phyloP scores from a whole-genome alignment of 1,139 yeast species.

The Nakaseomyces delphensis region DNA sequence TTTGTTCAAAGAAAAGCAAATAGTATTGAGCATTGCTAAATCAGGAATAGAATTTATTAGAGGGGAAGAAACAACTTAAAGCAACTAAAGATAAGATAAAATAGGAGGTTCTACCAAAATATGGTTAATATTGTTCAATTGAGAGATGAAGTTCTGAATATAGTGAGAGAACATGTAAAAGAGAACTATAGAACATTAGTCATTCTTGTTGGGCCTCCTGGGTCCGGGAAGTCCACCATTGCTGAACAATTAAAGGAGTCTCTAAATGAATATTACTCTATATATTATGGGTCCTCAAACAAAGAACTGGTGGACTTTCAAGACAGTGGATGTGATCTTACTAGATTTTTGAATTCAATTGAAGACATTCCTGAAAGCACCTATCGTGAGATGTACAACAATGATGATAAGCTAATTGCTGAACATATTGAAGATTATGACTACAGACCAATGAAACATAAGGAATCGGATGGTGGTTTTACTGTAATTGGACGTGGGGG shows the following conservation, averaged over 20 bases:
- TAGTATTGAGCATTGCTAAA: too few species aligned
- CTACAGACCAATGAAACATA: slow-evolving; percentile 25
- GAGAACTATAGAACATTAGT: slow-evolving; percentile 43
- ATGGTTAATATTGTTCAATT: slow-evolving; percentile 15
- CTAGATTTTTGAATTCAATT: slow-evolving; percentile 14
- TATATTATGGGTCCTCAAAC: slow-evolving; percentile 8
- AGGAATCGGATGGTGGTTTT: background rate
- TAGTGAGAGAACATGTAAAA: slow-evolving; percentile 12
- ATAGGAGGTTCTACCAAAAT: background rate
- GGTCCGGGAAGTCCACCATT: slow-evolving; percentile 72
- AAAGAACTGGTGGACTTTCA: background rate
- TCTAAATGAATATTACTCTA: slow-evolving; percentile 31
- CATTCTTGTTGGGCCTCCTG: slow-evolving; percentile 68
- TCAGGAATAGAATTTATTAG: too few species aligned
- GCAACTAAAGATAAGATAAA: background rate
- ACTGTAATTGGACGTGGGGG: slow-evolving; percentile 34
- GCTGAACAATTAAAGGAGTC: slow-evolving; percentile 39
- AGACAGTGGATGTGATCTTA: background rate
- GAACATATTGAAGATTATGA: slow-evolving; percentile 43
- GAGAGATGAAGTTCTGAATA: slow-evolving; percentile 15
- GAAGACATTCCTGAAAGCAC: slow-evolving; percentile 11
- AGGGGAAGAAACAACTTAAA: too few species aligned
- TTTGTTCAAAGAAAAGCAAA: too few species aligned
- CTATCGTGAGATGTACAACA: slow-evolving; percentile 18
- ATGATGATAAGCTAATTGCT: slow-evolving; percentile 34